Evolutionary conservation across 352 stramenopile species (phyloP), one percentile per base, ranked within the genome.

Genomic region (Globisporangium uncinulatum): DNA sequence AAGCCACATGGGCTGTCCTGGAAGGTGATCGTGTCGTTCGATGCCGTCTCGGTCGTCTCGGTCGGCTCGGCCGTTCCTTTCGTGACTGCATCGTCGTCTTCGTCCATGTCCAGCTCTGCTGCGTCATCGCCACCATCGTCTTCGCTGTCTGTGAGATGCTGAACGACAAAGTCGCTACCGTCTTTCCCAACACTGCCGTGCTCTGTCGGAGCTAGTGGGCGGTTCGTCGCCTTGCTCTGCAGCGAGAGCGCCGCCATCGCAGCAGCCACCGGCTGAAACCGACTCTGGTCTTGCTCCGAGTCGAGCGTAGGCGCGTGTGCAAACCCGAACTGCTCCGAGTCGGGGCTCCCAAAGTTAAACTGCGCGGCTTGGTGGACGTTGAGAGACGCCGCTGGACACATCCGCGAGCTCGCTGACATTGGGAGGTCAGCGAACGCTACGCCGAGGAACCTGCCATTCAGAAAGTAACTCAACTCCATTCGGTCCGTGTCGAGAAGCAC

Each of bases 361-460:
- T 76, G 61, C 0, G 75, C 74, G 15, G 59, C 65, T 61, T 97
- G 92, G 10, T 86, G 71, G 0, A 90, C 82, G 66, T 96, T 96
- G 37, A 98, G 65, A 0, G 87, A 97, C 3, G 83, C 72, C 1
- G 89, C 91, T 8, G 92, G 92, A 39, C 74, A 89, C 44, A 97
- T 75, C 4, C 68, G 57, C 1, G 74, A 79, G 29, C 42, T 76
- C 47, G 61, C 9, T 29, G 66, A 71, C 17, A 89, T 61, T 0
- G 74, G 60, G 4, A 89, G 59, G 1, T 51, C 70, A 6, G 67
- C 67, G 65, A 97, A 98, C 0, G 89, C 91, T 24, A 89, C 64
- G 1, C 89, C 92, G 17, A 97, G 69, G 55, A 92, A 84, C 11
- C 78, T 71, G n/a, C 89, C 91, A 70, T 98, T 98, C 4, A 98